Conservation (phyloP, 805 yeast genomes). For the Monosporozyma aerobia region DNA sequence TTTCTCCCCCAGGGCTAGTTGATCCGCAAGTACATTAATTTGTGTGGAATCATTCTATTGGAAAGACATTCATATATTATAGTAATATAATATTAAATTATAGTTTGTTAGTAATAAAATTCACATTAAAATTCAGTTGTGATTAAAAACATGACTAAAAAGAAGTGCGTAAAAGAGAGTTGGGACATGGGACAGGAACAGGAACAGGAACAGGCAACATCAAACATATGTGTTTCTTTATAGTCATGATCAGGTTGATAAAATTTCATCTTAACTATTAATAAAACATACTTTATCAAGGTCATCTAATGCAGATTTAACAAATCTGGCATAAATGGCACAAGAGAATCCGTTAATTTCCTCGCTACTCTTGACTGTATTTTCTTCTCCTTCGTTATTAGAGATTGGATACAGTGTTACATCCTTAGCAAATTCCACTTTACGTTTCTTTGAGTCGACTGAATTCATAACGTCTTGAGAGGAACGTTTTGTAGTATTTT, state of each 20-base stretch:
- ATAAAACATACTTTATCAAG: conserved; percentile 44
- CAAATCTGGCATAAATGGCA: conserved; percentile 36
- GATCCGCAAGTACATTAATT: conserved; percentile 50
- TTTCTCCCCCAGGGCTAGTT: conserved; percentile 43
- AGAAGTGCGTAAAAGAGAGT: conserved; percentile 3
- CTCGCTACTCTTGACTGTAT: conserved; percentile 5
- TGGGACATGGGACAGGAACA: neutral
- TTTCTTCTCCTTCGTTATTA: conserved; percentile 1
- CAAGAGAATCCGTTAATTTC: conserved; percentile 24
- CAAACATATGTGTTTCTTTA: neutral
- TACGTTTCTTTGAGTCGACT: conserved; percentile 23
- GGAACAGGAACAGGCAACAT: neutral
- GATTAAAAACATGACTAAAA: neutral
- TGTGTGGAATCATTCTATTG: conserved; percentile 41
- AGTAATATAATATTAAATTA: neutral
- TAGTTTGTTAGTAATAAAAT: conserved; percentile 11
- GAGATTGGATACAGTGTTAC: conserved; percentile 11
- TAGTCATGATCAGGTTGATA: neutral
- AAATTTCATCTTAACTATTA: neutral
- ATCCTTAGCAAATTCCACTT: conserved; percentile 26
- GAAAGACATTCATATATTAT: conserved; percentile 2
- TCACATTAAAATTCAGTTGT: neutral
- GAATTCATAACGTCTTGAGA: conserved; percentile 8
- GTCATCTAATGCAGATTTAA: conserved; percentile 60
- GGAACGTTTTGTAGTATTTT: conserved; percentile 19